Evolutionary conservation across 768 basidiomycete genomes (phyloP).

Genomic region (Podaxis sp.): DNA sequence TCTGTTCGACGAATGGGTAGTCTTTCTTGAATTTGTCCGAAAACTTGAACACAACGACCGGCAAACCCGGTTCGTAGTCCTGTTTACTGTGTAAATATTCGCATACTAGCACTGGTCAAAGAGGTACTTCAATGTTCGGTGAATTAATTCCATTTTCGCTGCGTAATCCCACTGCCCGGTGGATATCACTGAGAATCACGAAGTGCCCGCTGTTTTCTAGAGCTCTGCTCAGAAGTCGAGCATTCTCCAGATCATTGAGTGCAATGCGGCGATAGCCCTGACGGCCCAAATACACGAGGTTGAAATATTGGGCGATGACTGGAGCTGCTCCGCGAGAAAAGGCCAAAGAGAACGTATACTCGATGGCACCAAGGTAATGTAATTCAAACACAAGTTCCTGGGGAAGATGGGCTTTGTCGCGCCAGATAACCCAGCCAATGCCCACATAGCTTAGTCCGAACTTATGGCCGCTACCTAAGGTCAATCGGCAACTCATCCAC

Average conservation of each 20-base stretch:
- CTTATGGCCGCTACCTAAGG: slow-evolving; percentile 58
- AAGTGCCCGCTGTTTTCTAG: slow-evolving; percentile 57
- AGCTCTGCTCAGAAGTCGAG: slow-evolving; percentile 60
- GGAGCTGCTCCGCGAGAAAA: slow-evolving; percentile 44
- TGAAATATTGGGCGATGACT: slow-evolving; percentile 65
- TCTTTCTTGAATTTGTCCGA: slow-evolving; percentile 54
- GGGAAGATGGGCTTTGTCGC: slow-evolving; percentile 60
- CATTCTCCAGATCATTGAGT: slow-evolving; percentile 56
- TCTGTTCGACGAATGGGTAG: slow-evolving; percentile 59
- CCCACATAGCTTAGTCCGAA: slow-evolving; percentile 58
- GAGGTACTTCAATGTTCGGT: slow-evolving; percentile 54
- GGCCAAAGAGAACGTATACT: slow-evolving; percentile 77
- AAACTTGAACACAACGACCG: slow-evolving; percentile 68
- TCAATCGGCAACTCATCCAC: slow-evolving; percentile 39
- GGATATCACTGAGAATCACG: slow-evolving; percentile 56
- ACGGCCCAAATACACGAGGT: slow-evolving; percentile 59
- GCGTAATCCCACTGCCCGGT: slow-evolving; percentile 36
- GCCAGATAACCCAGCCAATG: slow-evolving; percentile 72
- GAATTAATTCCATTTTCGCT: slow-evolving; percentile 43
- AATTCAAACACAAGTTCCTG: slow-evolving; percentile 75
- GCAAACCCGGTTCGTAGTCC: slow-evolving; percentile 58
- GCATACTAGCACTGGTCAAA: slow-evolving; percentile 5
- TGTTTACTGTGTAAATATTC: slow-evolving; percentile 21
- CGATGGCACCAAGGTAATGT: slow-evolving; percentile 51
- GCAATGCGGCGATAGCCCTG: slow-evolving; percentile 53